Percentiles rank a stretch among this genome's conserved stretches.
These are phyloP conservation scores for Colletotrichum truncatum DNA, from an alignment of 2,329 filamentous ascomycete genomes.

Conservation along the genomic window DNA sequence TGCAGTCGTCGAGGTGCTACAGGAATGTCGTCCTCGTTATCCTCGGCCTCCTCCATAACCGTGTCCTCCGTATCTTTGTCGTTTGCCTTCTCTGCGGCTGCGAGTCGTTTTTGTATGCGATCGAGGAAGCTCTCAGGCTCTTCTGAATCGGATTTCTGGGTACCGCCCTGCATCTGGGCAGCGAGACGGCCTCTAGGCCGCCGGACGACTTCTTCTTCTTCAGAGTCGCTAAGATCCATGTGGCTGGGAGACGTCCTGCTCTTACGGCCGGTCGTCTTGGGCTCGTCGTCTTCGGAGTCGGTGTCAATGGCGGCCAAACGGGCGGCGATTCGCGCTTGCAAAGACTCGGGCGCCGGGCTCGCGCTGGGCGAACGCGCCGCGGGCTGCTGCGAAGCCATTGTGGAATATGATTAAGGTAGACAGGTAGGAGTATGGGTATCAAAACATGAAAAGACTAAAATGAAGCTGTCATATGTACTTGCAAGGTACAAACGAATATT, in stretches of 20 bases:
- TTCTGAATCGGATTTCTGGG: constrained; percentile 34
- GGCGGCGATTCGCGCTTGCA: constrained; percentile 64
- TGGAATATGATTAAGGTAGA: constrained; percentile 11
- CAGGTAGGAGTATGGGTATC: constrained; percentile 9
- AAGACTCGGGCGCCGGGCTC: constrained; percentile 54
- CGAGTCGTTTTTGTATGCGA: constrained; percentile 54
- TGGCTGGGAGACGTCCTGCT: not conserved
- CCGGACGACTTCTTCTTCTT: constrained; percentile 43
- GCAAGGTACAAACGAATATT: not conserved
- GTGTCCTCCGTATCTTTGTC: constrained; percentile 41
- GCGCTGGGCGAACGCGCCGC: constrained; percentile 54
- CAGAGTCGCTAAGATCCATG: constrained; percentile 29
- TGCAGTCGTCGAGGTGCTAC: constrained; percentile 51
- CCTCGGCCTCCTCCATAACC: constrained; percentile 40
- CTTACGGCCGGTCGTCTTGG: constrained; percentile 14
- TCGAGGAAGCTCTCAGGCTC: constrained; percentile 46
- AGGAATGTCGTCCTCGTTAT: constrained; percentile 52
- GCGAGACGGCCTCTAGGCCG: constrained; percentile 72
- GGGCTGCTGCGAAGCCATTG: constrained; percentile 60
- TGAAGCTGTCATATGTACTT: not conserved
- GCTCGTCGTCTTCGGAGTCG: constrained; percentile 51
- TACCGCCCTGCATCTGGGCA: constrained; percentile 64
- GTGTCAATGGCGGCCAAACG: constrained; percentile 60
- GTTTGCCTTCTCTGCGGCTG: constrained; percentile 36
- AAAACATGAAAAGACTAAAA: constrained; percentile 11